Evolutionary conservation across 805 yeast genomes (phyloP).

Genomic region (Zygotorulaspora chibaensis): DNA sequence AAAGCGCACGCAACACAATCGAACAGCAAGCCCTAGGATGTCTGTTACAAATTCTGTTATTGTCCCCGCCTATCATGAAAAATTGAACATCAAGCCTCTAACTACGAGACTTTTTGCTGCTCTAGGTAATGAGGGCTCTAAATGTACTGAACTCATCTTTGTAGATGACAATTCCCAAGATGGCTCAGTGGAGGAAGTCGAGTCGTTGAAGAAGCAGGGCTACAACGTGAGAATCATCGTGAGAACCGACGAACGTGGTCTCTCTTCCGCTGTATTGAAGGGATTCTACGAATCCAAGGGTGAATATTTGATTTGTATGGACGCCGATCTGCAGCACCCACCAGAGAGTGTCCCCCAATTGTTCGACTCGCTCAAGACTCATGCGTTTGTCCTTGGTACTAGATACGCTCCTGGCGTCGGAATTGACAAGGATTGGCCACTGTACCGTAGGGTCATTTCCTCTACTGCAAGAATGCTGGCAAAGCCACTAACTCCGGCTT

Average conservation of each 20-base stretch:
- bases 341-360: constrained; percentile 48
- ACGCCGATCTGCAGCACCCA: constrained; percentile 52
- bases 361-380: constrained; percentile 38
- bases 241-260: constrained; percentile 48
- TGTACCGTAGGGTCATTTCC: constrained; percentile 46
- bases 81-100: constrained; percentile 45
- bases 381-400: constrained; percentile 47
- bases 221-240: constrained; percentile 47
- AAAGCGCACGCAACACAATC: neutral
- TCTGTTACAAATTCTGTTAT: constrained; percentile 40
- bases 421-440: constrained; percentile 51
- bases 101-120: constrained; percentile 48
- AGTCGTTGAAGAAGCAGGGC: constrained; percentile 41
- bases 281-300: constrained; percentile 48
- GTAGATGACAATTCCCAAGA: constrained; percentile 51
- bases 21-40: constrained; percentile 19
- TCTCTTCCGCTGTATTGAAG: constrained; percentile 46
- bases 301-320: constrained; percentile 47
- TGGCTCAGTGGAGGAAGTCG: constrained; percentile 51
- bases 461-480: constrained; percentile 48
- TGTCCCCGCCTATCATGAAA: constrained; percentile 51
- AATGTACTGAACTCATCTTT: constrained; percentile 44
- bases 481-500: constrained; percentile 46
- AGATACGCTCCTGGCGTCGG: constrained; percentile 54
- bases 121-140: constrained; percentile 40